Evolutionary conservation across 2,329 filamentous ascomycete species (phyloP).

Genomic region (Mollisia scopiformis): DNA sequence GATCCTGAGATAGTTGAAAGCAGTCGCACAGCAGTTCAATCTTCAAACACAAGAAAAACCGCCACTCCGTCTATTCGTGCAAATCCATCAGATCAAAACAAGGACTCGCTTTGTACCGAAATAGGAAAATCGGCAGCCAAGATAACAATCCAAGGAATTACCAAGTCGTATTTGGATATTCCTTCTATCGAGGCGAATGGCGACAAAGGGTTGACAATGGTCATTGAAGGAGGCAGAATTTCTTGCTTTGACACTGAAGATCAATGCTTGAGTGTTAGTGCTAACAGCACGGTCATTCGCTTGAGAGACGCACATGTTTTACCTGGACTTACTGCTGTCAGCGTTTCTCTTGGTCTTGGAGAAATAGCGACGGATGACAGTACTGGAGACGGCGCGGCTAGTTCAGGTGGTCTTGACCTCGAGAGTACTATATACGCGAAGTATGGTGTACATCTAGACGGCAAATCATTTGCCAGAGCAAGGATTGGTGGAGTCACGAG

Average conservation of each 20-base stretch:
- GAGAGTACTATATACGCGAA: constrained; percentile 42
- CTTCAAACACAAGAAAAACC: neutral
- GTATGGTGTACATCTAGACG: constrained; percentile 45
- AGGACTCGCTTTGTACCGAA: constrained; percentile 31
- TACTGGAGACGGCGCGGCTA: constrained; percentile 50
- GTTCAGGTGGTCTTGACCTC: constrained; percentile 33
- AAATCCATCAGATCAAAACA: constrained; percentile 26
- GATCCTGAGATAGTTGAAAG: constrained; percentile 38
- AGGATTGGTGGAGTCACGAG: constrained; percentile 48
- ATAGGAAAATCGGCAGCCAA: constrained; percentile 28
- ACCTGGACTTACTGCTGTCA: constrained; percentile 53
- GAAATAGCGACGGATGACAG: constrained; percentile 49
- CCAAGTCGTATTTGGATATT: constrained; percentile 39
- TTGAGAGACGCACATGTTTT: constrained; percentile 51
- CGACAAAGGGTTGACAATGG: constrained; percentile 38
- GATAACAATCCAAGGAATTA: constrained; percentile 44
- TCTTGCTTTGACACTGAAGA: constrained; percentile 41
- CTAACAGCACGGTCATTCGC: constrained; percentile 35
- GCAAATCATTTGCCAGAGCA: constrained; percentile 44
- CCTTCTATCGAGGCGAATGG: constrained; percentile 12
- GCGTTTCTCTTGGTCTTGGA: constrained; percentile 49
- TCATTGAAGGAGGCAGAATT: constrained; percentile 45
- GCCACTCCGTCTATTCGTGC: constrained; percentile 32
- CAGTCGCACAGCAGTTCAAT: constrained; percentile 26
- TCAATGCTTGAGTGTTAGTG: constrained; percentile 35